Percentiles rank a stretch among this genome's conserved stretches.
Conservation (phyloP, 495 filamentous ascomycete genomes). For the Penicillium silybi region DNA sequence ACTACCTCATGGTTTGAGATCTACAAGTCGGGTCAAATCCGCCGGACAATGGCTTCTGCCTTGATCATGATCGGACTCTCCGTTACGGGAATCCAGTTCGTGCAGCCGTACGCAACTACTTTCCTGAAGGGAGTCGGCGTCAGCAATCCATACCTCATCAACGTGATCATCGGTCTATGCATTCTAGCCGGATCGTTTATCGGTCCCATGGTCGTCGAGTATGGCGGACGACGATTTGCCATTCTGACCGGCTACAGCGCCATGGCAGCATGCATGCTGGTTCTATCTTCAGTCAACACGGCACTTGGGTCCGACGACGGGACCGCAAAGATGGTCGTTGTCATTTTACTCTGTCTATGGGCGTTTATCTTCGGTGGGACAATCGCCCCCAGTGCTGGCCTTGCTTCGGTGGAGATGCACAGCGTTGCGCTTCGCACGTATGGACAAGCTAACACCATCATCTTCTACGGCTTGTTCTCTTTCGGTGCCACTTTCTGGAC, state of each 20-base stretch:
- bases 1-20: conserved; percentile 19
- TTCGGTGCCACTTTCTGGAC: conserved; percentile 30
- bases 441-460: conserved; percentile 25
- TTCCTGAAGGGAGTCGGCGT: conserved; percentile 26
- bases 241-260: conserved; percentile 19
- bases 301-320: conserved; percentile 7
- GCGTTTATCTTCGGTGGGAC: conserved; percentile 27
- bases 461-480: conserved; percentile 23
- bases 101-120: conserved; percentile 24
- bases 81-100: conserved; percentile 29
- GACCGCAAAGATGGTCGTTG: conserved; percentile 16
- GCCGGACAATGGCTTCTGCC: conserved; percentile 18
- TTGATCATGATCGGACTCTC: conserved; percentile 26
- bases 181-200: conserved; percentile 22
- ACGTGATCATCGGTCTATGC: conserved; percentile 27
- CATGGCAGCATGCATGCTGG: conserved; percentile 28
- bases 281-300: conserved; percentile 22
- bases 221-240: conserved; percentile 24
- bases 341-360: conserved; percentile 26
- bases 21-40: conserved; percentile 17
- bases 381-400: conserved; percentile 18
- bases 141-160: conserved; percentile 27
- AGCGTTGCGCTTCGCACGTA: conserved; percentile 30
- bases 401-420: conserved; percentile 28
- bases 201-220: conserved; percentile 24